Evolutionary conservation across 179 eudicot genomes (phyloP), one percentile per base, ranked within the genome.

Genomic region (Pouteria campechiana): DNA sequence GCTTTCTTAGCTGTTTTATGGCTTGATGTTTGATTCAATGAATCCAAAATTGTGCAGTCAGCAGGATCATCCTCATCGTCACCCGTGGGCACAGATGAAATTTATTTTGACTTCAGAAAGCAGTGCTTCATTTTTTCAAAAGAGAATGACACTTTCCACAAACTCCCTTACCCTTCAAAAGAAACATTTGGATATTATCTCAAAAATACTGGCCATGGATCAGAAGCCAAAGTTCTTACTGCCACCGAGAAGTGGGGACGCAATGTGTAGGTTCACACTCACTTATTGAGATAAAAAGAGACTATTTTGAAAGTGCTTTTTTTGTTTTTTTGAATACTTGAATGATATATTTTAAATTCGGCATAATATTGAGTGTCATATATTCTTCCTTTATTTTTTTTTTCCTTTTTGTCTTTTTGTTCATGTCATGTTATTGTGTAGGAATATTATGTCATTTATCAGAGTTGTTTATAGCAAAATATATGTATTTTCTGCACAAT

Each of bases 181-280:
- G 96, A 90, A 55, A 23, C 72, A 32, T 68, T 90, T 70, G 85
- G 92, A 47, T 80, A 77, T 63, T 90, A 87, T 67, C 72, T 82
- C 33, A 87, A 73, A 68, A 68, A 53, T 56, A 74, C 84, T 22
- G 96, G 96, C 50, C 76, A 90, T 69, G 99, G 96, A 12, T 63
- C 99, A 54, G 96, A 90, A 58, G 75, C 92, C 48, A 87, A 86
- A 75, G 70, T 75, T 18, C 54, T 42, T 51, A 67, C 83, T 40
- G 94, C 94, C 35, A 63, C 75, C 6, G 96, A 87, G 51, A 90
- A 90, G 57, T 87, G 96, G 96, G 98, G 98, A 51, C 76, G 94
- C 30, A 90, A 90, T 57, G 79, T 57, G 94, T 90, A 70, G 44
- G 79, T 69, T 55, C 54, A 50, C 34, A 14, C 14, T 2, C 49